Base-by-base conservation (phyloP, 2,329 filamentous ascomycete genomes). In the Aspergillus felis region DNA sequence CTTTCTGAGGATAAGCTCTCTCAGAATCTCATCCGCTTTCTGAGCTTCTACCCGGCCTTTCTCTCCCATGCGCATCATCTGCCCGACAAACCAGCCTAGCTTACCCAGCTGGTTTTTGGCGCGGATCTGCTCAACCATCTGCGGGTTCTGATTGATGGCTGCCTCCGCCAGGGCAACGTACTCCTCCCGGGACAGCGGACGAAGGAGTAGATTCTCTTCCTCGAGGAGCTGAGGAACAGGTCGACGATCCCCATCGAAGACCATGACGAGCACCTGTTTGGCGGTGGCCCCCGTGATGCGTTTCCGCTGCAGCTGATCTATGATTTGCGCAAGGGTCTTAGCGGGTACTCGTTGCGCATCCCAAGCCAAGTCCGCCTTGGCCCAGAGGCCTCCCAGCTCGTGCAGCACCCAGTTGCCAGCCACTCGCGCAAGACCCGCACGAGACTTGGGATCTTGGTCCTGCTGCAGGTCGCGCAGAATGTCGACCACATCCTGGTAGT, bases 391-490 rank as follows among this genome's bases (percentile, higher is more conserved):
- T 7, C 89, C 89, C 2, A 92, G 80, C 66, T 92, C 89, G 66
- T 92, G 89, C 29, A 92, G 79, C 49, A 90, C 86, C 89, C 85
- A 88, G 62, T 88, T 88, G n/a, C 80, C 83, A 4, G 79, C 80
- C 3, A 78, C 67, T 59, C 79, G 83, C 17, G 82, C 78, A 29
- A 79, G 61, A 38, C 72, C 69, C 14, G 65, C 65, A 24, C 58
- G 66, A 14, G 71, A 67, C 50, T 66, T 64, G 27, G 64, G 56
- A n/a, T 67, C 60, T 50, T 63, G 58, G 46, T 66, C 64, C 27
- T 61, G 27, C 41, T 71, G 65, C 7, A 74, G 63, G 38, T 62
- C 57, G 28, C 66, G 63, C 10, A 78, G 68, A 35, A 69, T 63
- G 24, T 76, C 73, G 29, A 79, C 73, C 7, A 79, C 74, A 47